These are phyloP conservation scores for Colletotrichum liaoningense DNA, from an alignment of 2,329 filamentous ascomycete species.

Conservation along the genomic window DNA sequence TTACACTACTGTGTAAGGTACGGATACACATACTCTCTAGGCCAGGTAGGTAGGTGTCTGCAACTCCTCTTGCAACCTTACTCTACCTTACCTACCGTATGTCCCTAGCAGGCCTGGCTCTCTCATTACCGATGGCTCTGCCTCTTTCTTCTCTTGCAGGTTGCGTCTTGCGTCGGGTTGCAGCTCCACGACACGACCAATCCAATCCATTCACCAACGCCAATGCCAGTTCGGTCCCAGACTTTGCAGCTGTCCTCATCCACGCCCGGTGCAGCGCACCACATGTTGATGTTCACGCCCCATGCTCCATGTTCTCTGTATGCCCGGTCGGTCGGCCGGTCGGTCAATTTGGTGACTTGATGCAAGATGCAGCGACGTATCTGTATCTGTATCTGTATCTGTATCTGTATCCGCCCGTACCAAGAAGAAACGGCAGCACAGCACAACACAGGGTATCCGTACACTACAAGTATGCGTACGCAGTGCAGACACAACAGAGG, in stretches of 20 bases:
- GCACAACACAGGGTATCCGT: too few relatives aligned
- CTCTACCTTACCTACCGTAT: neutral
- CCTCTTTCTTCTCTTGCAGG: neutral
- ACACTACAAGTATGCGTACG: neutral
- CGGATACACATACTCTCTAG: too few relatives aligned
- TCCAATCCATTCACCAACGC: conserved; percentile 5
- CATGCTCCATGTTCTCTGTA: neutral
- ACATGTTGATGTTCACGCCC: neutral
- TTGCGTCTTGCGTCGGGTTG: conserved; percentile 4
- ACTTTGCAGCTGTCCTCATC: neutral
- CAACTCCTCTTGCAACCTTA: too few relatives aligned
- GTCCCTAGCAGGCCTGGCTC: neutral
- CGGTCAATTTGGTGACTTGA: neutral
- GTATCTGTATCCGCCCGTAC: neutral
- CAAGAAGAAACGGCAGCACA: neutral
- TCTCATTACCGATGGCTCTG: neutral
- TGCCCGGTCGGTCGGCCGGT: neutral
- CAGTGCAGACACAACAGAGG: neutral
- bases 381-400: neutral
- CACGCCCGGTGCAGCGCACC: neutral
- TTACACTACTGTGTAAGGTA: too few relatives aligned
- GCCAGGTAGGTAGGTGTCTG: too few relatives aligned
- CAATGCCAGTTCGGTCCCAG: conserved; percentile 1
- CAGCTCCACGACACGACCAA: conserved; percentile 11
- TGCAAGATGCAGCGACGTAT: neutral